phyloP scores from a whole-genome alignment of 2,329 filamentous ascomycete genomes.

The Fusarium sp. region DNA sequence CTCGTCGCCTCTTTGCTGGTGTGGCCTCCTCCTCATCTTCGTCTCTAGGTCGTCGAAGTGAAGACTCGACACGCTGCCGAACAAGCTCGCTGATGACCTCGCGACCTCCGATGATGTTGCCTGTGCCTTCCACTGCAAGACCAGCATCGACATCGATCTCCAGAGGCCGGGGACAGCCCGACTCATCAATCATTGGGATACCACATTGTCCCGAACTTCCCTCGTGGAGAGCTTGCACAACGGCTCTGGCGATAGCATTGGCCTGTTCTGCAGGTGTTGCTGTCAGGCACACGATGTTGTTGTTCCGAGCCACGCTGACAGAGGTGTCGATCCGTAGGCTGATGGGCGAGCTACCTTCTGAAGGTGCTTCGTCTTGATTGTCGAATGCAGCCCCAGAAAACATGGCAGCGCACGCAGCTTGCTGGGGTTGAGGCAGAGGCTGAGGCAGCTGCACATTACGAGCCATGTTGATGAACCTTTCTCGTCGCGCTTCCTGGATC shows the following conservation, averaged over 20 bases:
- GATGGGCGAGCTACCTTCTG: conserved; percentile 51
- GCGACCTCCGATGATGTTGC: conserved; percentile 56
- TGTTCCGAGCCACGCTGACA: conserved; percentile 56
- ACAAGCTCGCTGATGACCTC: conserved; percentile 44
- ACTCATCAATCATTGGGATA: conserved; percentile 58
- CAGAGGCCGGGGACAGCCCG: conserved; percentile 54
- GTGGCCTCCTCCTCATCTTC: conserved; percentile 23
- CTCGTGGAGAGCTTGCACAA: conserved; percentile 56
- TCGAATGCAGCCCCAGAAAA: conserved; percentile 13
- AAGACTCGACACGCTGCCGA: conserved; percentile 26
- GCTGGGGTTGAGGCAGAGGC: conserved; percentile 10
- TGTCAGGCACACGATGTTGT: conserved; percentile 59
- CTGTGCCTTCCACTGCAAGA: conserved; percentile 54
- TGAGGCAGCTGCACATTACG: background rate
- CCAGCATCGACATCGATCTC: conserved; percentile 57
- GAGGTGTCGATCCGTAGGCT: conserved; percentile 59
- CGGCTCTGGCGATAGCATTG: conserved; percentile 54
- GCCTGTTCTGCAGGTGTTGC: conserved; percentile 53
- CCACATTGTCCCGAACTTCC: conserved; percentile 52
- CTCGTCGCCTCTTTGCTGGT: conserved; percentile 40
- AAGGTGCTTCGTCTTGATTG: conserved; percentile 32
- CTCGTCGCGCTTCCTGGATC: conserved; percentile 24
- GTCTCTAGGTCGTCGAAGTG: conserved; percentile 33
- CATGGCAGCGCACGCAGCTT: conserved; percentile 10
- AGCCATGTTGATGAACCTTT: conserved; percentile 10